phyloP scores from a whole-genome alignment of 768 basidiomycete genomes.

The Suillus weaverae region DNA sequence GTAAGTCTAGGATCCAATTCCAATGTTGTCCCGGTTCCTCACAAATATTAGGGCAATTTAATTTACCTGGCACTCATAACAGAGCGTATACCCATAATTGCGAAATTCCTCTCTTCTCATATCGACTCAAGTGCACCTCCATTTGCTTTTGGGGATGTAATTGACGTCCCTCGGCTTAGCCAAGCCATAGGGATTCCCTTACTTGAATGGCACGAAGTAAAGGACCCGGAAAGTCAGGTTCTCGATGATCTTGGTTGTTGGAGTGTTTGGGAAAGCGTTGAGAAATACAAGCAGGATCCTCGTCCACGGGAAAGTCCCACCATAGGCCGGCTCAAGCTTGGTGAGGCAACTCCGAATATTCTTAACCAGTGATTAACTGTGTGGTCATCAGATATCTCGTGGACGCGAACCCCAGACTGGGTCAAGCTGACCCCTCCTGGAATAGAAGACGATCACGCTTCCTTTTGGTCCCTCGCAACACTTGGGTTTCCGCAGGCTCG shows the following conservation, averaged over 20 bases:
- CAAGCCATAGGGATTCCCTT: conserved; percentile 45
- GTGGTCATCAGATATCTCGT: conserved; percentile 37
- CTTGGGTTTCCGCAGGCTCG: conserved; percentile 25
- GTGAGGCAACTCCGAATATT: background rate
- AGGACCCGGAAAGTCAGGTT: conserved; percentile 41
- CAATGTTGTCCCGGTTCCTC: conserved; percentile 1
- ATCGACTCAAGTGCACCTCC: conserved; percentile 48
- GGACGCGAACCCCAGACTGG: conserved; percentile 24
- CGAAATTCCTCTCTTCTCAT: conserved; percentile 59
- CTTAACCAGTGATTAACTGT: conserved; percentile 37
- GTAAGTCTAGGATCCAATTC: conserved; percentile 32
- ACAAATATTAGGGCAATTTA: conserved; percentile 51
- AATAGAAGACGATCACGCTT: conserved; percentile 20
- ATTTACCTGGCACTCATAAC: conserved; percentile 61
- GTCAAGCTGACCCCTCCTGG: conserved; percentile 19
- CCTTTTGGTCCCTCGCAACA: conserved; percentile 26
- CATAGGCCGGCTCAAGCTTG: conserved; percentile 10
- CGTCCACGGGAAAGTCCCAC: conserved; percentile 15
- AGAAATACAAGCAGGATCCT: conserved; percentile 11
- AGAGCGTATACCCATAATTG: conserved; percentile 57
- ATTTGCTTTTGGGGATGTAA: conserved; percentile 58
- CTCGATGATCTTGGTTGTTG: conserved; percentile 31
- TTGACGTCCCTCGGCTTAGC: conserved; percentile 56
- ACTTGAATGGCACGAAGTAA: conserved; percentile 66
- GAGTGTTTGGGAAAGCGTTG: conserved; percentile 22